A percentile compares a stretch with the other conserved stretches of the same genome.
Conservation (phyloP, 2,329 filamentous ascomycete species). For the Monosporascus cannonballus region DNA sequence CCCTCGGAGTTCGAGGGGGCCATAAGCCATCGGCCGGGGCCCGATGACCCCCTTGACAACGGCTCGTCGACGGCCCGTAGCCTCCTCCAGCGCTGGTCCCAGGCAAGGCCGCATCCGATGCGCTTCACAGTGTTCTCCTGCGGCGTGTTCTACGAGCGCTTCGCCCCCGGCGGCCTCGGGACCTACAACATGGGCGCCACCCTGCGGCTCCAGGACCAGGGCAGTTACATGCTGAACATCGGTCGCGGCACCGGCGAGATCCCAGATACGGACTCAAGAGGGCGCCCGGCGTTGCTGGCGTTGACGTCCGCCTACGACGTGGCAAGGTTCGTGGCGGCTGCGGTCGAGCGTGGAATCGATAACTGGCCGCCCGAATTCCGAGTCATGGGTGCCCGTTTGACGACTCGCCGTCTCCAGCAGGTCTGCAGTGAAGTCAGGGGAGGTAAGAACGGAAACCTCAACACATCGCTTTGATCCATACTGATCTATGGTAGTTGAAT, state of each 20-base stretch:
- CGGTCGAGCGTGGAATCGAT: conserved; percentile 53
- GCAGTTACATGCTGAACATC: conserved; percentile 62
- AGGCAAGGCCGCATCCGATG: conserved; percentile 44
- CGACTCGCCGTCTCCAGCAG: conserved; percentile 52
- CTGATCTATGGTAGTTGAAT: conserved; percentile 24
- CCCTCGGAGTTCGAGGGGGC: conserved; percentile 71
- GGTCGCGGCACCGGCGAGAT: conserved; percentile 52
- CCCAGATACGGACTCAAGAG: conserved; percentile 46
- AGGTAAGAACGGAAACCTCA: conserved; percentile 28
- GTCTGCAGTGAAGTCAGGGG: conserved; percentile 43
- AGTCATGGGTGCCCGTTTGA: conserved; percentile 62
- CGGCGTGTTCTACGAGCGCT: conserved; percentile 70
- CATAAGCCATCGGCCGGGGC: conserved; percentile 44
- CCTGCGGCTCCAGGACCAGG: conserved; percentile 48
- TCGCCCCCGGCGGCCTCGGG: conserved; percentile 60
- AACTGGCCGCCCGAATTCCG: conserved; percentile 64
- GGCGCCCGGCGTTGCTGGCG: conserved; percentile 49
- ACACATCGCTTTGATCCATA: conserved; percentile 10
- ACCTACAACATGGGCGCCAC: conserved; percentile 51
- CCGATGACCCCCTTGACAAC: conserved; percentile 54
- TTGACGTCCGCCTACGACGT: conserved; percentile 67
- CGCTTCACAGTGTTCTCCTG: conserved; percentile 67
- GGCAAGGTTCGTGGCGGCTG: conserved; percentile 63
- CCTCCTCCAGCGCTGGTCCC: conserved; percentile 41
- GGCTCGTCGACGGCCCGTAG: conserved; percentile 49